These are phyloP conservation scores for Pyrenophora tritici-repentis DNA, from an alignment of 2,329 filamentous ascomycete genomes.

Conservation along the genomic window DNA sequence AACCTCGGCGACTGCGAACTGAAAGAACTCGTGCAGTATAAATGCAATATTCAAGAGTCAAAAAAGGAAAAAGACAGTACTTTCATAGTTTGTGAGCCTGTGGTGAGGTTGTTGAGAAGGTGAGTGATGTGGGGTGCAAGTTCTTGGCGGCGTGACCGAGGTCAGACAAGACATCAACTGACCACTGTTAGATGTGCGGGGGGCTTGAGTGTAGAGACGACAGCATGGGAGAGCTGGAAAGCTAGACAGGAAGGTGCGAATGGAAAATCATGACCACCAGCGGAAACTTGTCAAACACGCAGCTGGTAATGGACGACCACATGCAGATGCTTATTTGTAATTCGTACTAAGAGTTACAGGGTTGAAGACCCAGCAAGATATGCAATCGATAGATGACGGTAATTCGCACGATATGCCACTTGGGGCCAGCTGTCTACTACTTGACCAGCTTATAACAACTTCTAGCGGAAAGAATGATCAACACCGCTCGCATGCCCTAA, in stretches of 20 bases:
- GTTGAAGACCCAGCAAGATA: neutral
- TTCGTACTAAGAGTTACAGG: neutral
- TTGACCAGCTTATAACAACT: constrained; percentile 24
- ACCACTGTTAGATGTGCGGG: constrained; percentile 52
- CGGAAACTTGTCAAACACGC: neutral
- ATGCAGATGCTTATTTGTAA: neutral
- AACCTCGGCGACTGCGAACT: constrained; percentile 61
- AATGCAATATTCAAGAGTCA: constrained; percentile 58
- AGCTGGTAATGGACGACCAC: neutral
- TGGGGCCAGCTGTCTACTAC: neutral
- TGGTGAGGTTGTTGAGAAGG: constrained; percentile 64
- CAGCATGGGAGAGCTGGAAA: constrained; percentile 60
- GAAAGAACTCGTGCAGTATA: constrained; percentile 66
- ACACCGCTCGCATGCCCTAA: constrained; percentile 31
- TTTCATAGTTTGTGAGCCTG: constrained; percentile 59
- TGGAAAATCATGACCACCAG: neutral
- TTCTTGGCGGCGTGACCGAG: constrained; percentile 6
- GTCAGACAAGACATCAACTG: neutral
- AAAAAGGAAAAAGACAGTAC: constrained; percentile 45
- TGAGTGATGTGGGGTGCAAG: constrained; percentile 45
- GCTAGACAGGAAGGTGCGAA: constrained; percentile 24
- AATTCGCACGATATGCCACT: no score
- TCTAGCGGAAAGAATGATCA: constrained; percentile 9
- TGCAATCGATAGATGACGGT: constrained; percentile 4
- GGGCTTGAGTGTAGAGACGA: constrained; percentile 66